These are phyloP conservation scores for Naganishia friedmannii DNA, from an alignment of 768 basidiomycete genomes.

Conservation along the genomic window DNA sequence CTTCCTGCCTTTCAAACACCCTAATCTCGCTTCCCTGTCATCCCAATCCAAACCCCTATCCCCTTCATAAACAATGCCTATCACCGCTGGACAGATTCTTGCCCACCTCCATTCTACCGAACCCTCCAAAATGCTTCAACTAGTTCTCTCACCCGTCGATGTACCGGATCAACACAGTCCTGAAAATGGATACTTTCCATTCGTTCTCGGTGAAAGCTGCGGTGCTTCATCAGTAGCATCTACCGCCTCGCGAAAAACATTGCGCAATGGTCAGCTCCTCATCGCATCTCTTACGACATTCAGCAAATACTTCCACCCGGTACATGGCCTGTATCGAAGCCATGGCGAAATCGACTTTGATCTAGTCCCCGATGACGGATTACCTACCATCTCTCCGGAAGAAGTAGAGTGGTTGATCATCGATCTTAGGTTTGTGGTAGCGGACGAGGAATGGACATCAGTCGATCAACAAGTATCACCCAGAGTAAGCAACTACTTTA, in stretches of 20 bases:
- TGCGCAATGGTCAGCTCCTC: not conserved
- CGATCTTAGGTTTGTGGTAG: constrained; percentile 21
- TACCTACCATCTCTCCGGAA: constrained; percentile 17
- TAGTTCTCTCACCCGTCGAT: not conserved
- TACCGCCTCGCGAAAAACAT: not conserved
- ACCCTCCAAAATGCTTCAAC: not conserved
- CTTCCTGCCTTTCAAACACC: not conserved
- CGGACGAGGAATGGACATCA: constrained; percentile 15
- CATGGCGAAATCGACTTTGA: not conserved
- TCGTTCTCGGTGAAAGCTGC: not conserved
- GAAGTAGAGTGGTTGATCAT: constrained; percentile 27
- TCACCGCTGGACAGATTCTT: constrained; percentile 3
- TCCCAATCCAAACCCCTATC: not conserved
- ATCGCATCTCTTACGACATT: constrained; percentile 12
- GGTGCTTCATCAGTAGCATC: not conserved
- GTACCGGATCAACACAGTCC: not conserved
- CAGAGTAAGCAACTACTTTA: not conserved
- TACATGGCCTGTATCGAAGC: constrained; percentile 10
- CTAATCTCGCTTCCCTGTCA: not conserved
- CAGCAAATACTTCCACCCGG: constrained; percentile 20
- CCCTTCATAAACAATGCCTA: constrained; percentile 5
- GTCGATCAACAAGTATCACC: constrained; percentile 3
- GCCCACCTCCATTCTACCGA: not conserved
- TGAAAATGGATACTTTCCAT: not conserved
- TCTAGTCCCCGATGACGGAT: constrained; percentile 10